phyloP scores from a whole-genome alignment of 306 rosid species.

The Prunus mume region DNA sequence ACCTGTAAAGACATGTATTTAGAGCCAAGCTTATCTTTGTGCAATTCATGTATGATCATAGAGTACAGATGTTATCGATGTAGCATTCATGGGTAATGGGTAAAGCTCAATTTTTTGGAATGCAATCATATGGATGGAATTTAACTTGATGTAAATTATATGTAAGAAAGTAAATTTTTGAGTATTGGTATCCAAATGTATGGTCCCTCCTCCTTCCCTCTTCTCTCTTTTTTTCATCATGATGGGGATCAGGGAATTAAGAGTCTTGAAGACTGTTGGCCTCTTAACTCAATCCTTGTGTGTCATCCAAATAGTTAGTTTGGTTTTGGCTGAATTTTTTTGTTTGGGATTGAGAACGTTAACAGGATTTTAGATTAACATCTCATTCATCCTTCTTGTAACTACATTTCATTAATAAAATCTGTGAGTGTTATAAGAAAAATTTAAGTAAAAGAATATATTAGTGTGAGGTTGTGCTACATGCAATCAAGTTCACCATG shows the following conservation, averaged over 20 bases:
- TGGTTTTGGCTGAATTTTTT: too few species aligned
- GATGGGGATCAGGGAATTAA: not conserved
- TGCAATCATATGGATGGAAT: not conserved
- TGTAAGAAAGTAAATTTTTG: not conserved
- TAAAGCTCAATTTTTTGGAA: not conserved
- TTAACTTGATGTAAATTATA: not conserved
- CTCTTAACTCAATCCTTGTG: too few species aligned
- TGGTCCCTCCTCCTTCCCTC: constrained; percentile 10
- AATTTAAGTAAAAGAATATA: too few species aligned
- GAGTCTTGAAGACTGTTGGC: not conserved
- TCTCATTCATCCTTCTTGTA: too few species aligned
- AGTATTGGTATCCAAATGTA: constrained; percentile 45
- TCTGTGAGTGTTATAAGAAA: too few species aligned
- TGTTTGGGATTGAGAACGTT: too few species aligned
- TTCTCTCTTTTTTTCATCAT: not conserved
- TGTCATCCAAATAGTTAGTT: too few species aligned
- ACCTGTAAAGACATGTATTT: constrained; percentile 58
- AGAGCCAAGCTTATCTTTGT: constrained; percentile 72
- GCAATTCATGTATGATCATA: constrained; percentile 46
- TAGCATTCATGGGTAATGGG: not conserved
- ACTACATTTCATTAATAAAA: too few species aligned
- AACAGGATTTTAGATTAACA: too few species aligned
- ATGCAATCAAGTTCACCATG: too few species aligned
- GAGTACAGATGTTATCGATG: not conserved
- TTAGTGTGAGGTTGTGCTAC: too few species aligned